Conservation (phyloP, 2,329 filamentous ascomycete genomes). For the Oidium heveae region DNA sequence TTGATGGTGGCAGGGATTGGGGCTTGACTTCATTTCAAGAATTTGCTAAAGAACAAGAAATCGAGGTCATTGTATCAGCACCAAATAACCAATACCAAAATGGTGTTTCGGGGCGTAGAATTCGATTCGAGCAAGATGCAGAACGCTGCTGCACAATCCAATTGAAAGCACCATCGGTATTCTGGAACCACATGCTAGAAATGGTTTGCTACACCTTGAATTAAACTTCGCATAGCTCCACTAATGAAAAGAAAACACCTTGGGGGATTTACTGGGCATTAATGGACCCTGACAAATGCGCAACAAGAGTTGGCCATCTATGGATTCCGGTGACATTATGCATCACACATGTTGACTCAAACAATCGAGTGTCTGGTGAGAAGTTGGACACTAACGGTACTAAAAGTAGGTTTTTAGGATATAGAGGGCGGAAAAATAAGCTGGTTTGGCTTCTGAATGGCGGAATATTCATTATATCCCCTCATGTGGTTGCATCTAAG, state of each 20-base stretch:
- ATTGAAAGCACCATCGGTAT: background rate
- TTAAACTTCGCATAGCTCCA: background rate
- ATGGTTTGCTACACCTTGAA: too few species aligned
- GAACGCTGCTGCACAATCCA: background rate
- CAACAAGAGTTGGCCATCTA: background rate
- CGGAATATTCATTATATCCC: too few species aligned
- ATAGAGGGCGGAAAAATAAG: too few species aligned
- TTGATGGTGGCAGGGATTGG: background rate
- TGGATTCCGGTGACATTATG: background rate
- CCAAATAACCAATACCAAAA: background rate
- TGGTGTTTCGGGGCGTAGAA: background rate
- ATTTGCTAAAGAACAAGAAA: background rate
- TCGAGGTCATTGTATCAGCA: too few species aligned
- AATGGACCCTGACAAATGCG: background rate
- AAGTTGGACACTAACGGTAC: too few species aligned
- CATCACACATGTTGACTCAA: background rate
- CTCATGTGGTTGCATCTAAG: too few species aligned
- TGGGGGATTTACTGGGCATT: background rate
- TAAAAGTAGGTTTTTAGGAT: too few species aligned
- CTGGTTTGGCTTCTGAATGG: too few species aligned
- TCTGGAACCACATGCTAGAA: background rate
- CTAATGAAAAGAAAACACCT: background rate
- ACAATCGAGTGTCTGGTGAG: too few species aligned
- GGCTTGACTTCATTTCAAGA: background rate
- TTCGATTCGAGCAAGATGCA: background rate